phyloP scores from a whole-genome alignment of 768 basidiomycete genomes.

The Macrolepiota fuliginosa region DNA sequence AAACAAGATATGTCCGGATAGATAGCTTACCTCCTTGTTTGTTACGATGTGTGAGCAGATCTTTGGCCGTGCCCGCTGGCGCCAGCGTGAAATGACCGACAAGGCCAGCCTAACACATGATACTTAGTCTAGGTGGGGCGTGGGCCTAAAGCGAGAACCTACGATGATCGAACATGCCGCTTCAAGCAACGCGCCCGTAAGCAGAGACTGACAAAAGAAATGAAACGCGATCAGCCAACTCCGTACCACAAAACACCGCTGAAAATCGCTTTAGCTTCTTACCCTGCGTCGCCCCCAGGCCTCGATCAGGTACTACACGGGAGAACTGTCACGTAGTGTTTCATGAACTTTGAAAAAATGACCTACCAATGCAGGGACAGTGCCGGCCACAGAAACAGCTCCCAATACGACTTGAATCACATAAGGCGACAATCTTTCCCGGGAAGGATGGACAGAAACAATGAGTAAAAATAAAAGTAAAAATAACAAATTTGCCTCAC shows the following conservation, averaged over 20 bases:
- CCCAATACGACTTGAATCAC: constrained; percentile 75
- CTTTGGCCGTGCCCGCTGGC: constrained; percentile 43
- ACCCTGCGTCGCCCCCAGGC: constrained; percentile 70
- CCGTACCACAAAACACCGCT: no score
- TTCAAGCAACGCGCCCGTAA: constrained; percentile 61
- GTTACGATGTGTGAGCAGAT: constrained; percentile 52
- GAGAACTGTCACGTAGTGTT: background rate
- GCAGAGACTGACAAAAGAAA: constrained; percentile 44
- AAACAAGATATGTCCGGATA: background rate
- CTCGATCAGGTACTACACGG: constrained; percentile 56
- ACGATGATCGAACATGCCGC: constrained; percentile 63
- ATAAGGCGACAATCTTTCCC: constrained; percentile 56
- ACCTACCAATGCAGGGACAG: constrained; percentile 62
- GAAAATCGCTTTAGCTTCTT: constrained; percentile 10
- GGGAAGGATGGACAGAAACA: background rate
- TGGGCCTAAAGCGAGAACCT: constrained; percentile 15
- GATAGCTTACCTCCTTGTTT: constrained; percentile 42
- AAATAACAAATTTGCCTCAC: constrained; percentile 28
- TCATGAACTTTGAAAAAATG: background rate
- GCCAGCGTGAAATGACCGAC: constrained; percentile 71
- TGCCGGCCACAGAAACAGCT: constrained; percentile 71
- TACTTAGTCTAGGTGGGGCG: background rate
- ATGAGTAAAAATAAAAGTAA: background rate
- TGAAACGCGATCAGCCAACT: background rate
- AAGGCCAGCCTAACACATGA: constrained; percentile 49